Evolutionary conservation across 2,329 filamentous ascomycete genomes (phyloP).

Genomic region (Helotiales sp.): DNA sequence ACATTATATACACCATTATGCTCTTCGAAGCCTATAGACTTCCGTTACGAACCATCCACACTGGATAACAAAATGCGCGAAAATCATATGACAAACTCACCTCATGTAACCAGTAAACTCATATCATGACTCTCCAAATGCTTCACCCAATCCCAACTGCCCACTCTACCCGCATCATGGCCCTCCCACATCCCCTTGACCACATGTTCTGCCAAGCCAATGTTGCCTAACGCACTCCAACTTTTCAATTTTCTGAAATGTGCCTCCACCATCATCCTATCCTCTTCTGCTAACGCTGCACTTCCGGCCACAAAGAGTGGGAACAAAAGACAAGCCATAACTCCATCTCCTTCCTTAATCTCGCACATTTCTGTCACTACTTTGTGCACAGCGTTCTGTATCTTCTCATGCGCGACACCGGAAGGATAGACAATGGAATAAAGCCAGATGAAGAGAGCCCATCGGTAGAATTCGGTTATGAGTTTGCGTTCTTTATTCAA

Average conservation of each 20-base stretch:
- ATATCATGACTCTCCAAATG: conserved; percentile 15
- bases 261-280: conserved; percentile 6
- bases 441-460: conserved; percentile 25
- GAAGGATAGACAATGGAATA: conserved; percentile 21
- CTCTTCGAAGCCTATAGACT: too few species aligned
- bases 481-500: conserved; percentile 8
- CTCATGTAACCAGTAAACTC: conserved; percentile 19
- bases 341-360: conserved; percentile 17
- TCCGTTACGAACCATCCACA: too few species aligned
- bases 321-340: conserved; percentile 26
- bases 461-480: conserved; percentile 17
- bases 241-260: conserved; percentile 20
- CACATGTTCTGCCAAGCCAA: conserved; percentile 16
- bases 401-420: conserved; percentile 2
- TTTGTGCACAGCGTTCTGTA: conserved; percentile 14
- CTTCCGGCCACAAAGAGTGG: conserved; percentile 26
- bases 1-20: too few species aligned
- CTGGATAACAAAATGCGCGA: too few species aligned
- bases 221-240: conserved; percentile 26
- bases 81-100: not conserved
- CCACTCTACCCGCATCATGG: conserved; percentile 10
- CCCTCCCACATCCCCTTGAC: conserved; percentile 23
- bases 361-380: conserved; percentile 15
- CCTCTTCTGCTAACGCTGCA: conserved; percentile 13
- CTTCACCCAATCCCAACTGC: conserved; percentile 25